phyloP scores from a whole-genome alignment of 2,329 filamentous ascomycete genomes.

The Monilinia vaccinii-corymbosi region DNA sequence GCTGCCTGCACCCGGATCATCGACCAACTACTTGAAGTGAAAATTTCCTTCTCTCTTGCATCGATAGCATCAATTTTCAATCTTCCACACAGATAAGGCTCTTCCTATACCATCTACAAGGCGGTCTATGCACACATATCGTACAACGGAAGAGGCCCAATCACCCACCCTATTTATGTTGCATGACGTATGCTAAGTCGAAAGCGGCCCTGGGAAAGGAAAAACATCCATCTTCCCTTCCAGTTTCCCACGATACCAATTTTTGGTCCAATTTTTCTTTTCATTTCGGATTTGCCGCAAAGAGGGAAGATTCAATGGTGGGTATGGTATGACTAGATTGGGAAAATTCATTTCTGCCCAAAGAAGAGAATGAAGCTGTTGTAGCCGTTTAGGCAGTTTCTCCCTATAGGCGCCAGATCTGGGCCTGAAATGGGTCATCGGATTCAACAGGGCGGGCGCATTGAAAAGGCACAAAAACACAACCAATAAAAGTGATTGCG shows the following conservation, averaged over 20 bases:
- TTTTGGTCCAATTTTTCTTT: no score
- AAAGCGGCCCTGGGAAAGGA: not conserved
- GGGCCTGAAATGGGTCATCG: not conserved
- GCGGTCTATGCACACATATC: conserved; percentile 10
- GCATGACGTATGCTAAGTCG: conserved; percentile 2
- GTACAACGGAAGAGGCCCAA: conserved; percentile 9
- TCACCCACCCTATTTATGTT: not conserved
- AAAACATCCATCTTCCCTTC: conserved; percentile 1
- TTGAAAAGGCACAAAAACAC: not conserved
- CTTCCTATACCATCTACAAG: not conserved
- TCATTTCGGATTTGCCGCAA: not conserved
- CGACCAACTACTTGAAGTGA: not conserved
- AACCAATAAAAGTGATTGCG: not conserved
- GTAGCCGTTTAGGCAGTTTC: conserved; percentile 7
- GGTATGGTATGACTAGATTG: not conserved
- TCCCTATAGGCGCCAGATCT: not conserved
- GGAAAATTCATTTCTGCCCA: not conserved
- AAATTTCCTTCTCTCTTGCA: conserved; percentile 3
- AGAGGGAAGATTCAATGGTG: not conserved
- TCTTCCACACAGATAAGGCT: conserved; percentile 8
- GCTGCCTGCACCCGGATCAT: not conserved
- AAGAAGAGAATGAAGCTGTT: conserved; percentile 2
- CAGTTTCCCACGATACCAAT: not conserved
- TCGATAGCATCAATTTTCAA: conserved; percentile 5
- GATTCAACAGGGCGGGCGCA: conserved; percentile 3